These are phyloP conservation scores for Diddensiella transvaalensis DNA, from an alignment of 805 yeast genomes.

Conservation along the genomic window DNA sequence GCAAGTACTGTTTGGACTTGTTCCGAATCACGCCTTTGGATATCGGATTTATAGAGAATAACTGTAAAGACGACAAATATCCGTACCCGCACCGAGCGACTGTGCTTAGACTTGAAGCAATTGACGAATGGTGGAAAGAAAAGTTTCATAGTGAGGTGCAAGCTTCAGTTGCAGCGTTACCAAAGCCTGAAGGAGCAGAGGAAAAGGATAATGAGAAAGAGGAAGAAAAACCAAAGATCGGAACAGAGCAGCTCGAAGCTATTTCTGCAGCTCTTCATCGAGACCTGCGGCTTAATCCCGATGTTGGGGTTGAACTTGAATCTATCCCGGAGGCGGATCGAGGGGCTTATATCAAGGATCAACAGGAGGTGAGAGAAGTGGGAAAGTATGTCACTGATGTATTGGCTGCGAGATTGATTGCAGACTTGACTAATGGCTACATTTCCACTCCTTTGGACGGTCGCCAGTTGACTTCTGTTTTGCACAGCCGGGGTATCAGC, in stretches of 20 bases:
- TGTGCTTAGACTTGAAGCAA: slow-evolving; percentile 79
- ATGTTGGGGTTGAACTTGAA: slow-evolving; percentile 49
- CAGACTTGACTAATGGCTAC: slow-evolving; percentile 49
- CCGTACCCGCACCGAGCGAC: slow-evolving; percentile 79
- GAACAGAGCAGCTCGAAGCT: slow-evolving; percentile 31
- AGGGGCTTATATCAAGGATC: slow-evolving; percentile 46
- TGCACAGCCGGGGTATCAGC: slow-evolving; percentile 84
- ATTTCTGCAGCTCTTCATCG: slow-evolving; percentile 38
- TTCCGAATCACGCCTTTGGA: slow-evolving; percentile 84
- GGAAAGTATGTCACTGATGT: slow-evolving; percentile 57
- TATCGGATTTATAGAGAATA: slow-evolving; percentile 63
- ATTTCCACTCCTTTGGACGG: slow-evolving; percentile 76
- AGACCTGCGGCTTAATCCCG: slow-evolving; percentile 69
- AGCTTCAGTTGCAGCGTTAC: neutral
- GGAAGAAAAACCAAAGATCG: slow-evolving; percentile 26
- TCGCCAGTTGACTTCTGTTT: slow-evolving; percentile 55
- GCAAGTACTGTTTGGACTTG: slow-evolving; percentile 80
- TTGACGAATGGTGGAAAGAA: slow-evolving; percentile 83
- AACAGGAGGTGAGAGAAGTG: slow-evolving; percentile 62
- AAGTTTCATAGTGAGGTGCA: slow-evolving; percentile 49
- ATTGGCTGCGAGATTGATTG: slow-evolving; percentile 61
- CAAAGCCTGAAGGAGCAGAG: slow-evolving; percentile 25
- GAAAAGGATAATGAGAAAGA: slow-evolving; percentile 18
- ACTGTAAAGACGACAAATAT: slow-evolving; percentile 41
- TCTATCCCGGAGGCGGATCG: slow-evolving; percentile 37